A percentile compares a stretch with the other conserved stretches of the same genome.
Conservation (phyloP, 2,329 filamentous ascomycete species). For the Sporothrix variecibatus region DNA sequence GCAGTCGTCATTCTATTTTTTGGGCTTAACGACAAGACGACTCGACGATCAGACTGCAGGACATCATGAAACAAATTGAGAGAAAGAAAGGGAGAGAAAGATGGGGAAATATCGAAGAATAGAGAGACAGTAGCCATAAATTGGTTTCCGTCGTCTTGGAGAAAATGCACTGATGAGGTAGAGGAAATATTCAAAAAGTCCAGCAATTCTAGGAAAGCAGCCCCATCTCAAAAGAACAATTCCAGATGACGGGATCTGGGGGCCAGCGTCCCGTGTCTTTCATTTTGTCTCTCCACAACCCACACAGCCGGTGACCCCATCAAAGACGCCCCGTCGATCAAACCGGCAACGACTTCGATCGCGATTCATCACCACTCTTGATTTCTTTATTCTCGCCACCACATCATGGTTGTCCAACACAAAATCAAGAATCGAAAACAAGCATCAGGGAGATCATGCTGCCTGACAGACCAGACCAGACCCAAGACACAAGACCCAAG, state of each 20-base stretch:
- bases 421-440: background rate
- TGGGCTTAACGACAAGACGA: background rate
- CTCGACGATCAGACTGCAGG: background rate
- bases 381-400: background rate
- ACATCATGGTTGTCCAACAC: no score
- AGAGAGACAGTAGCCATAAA: no score
- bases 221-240: conserved; percentile 9
- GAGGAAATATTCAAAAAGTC: no score
- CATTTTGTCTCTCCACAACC: background rate
- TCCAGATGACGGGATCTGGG: background rate
- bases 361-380: background rate
- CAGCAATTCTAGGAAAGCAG: no score
- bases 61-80: background rate
- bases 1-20: background rate
- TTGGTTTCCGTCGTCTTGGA: no score
- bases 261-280: background rate
- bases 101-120: no score
- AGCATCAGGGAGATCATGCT: background rate
- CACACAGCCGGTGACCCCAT: background rate
- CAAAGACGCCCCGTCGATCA: background rate
- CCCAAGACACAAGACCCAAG: background rate
- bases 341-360: conserved; percentile 6
- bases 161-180: no score
- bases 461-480: background rate
- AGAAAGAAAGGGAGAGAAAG: background rate